Evolutionary conservation across 2,329 filamentous ascomycete genomes (phyloP).

Genomic region (Penicillium brevicompactum): DNA sequence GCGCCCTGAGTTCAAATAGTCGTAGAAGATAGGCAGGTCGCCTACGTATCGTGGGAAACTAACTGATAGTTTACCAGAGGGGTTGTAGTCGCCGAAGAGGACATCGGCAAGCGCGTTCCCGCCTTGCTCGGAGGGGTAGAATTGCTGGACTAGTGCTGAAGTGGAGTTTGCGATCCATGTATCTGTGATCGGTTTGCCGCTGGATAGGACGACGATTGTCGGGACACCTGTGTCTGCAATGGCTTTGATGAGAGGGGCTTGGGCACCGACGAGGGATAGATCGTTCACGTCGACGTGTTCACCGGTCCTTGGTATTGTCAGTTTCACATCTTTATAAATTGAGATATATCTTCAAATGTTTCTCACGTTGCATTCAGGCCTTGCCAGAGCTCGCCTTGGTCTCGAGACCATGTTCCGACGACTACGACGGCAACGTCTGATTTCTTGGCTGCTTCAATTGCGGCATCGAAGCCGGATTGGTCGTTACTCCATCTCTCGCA

Average conservation of each 20-base stretch:
- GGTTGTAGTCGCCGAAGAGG: constrained; percentile 66
- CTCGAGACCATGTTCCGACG: constrained; percentile 74
- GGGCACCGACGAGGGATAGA: constrained; percentile 70
- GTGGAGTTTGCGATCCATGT: constrained; percentile 70
- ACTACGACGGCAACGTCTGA: constrained; percentile 74
- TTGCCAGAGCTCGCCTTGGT: constrained; percentile 71
- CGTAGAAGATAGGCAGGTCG: constrained; percentile 69
- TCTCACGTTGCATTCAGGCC: constrained; percentile 66
- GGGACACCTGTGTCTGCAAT: constrained; percentile 69
- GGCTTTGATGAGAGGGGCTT: constrained; percentile 66
- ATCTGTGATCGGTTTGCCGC: constrained; percentile 72
- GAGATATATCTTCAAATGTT: background rate
- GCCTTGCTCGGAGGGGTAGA: constrained; percentile 72
- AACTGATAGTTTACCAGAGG: constrained; percentile 67
- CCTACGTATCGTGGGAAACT: constrained; percentile 69
- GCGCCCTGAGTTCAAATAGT: constrained; percentile 69
- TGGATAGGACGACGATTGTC: constrained; percentile 68
- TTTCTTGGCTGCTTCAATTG: constrained; percentile 64
- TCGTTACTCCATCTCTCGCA: constrained; percentile 74
- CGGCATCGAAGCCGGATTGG: constrained; percentile 67
- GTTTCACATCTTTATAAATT: background rate
- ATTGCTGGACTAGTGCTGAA: constrained; percentile 70
- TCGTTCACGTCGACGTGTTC: constrained; percentile 70
- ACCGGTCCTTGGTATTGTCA: constrained; percentile 52
- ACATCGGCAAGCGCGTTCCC: constrained; percentile 68